Evolutionary conservation across 805 yeast genomes (phyloP).

Genomic region (Wickerhamiella musiphila): DNA sequence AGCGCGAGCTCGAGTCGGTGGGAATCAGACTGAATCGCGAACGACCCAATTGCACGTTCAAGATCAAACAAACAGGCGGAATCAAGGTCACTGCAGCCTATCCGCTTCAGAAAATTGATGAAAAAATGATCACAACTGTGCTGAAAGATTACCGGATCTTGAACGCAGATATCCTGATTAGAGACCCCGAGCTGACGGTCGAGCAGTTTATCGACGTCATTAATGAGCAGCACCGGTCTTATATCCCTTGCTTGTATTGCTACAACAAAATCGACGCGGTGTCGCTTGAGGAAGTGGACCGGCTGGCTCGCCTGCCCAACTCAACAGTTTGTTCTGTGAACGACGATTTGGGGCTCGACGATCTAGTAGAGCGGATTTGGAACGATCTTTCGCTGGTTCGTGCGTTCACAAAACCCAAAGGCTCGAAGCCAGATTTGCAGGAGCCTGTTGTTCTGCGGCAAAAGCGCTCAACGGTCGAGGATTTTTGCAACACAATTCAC

Average conservation of each 20-base stretch:
- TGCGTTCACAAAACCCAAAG: constrained; percentile 72
- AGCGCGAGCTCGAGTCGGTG: constrained; percentile 78
- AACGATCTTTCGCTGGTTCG: constrained; percentile 63
- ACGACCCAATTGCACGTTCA: constrained; percentile 65
- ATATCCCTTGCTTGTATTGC: constrained; percentile 80
- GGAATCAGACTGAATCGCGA: constrained; percentile 77
- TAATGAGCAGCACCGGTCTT: constrained; percentile 73
- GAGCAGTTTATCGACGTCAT: constrained; percentile 88
- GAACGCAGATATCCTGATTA: constrained; percentile 79
- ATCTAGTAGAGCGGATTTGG: constrained; percentile 88
- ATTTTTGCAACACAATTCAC: constrained; percentile 82
- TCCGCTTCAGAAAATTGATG: constrained; percentile 71
- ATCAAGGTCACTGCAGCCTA: constrained; percentile 63
- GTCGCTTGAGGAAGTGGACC: constrained; percentile 81
- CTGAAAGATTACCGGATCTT: constrained; percentile 78
- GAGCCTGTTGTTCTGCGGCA: constrained; percentile 87
- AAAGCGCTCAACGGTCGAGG: constrained; percentile 56
- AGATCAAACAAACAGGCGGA: constrained; percentile 78
- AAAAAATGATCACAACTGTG: constrained; percentile 57
- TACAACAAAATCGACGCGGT: constrained; percentile 94
- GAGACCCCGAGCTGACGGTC: constrained; percentile 78
- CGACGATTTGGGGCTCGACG: constrained; percentile 68
- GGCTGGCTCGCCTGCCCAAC: constrained; percentile 81
- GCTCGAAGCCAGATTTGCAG: constrained; percentile 57
- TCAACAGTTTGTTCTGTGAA: constrained; percentile 92